Conservation (phyloP, 202 grass and related monocot genomes). For the Setaria viridis region DNA sequence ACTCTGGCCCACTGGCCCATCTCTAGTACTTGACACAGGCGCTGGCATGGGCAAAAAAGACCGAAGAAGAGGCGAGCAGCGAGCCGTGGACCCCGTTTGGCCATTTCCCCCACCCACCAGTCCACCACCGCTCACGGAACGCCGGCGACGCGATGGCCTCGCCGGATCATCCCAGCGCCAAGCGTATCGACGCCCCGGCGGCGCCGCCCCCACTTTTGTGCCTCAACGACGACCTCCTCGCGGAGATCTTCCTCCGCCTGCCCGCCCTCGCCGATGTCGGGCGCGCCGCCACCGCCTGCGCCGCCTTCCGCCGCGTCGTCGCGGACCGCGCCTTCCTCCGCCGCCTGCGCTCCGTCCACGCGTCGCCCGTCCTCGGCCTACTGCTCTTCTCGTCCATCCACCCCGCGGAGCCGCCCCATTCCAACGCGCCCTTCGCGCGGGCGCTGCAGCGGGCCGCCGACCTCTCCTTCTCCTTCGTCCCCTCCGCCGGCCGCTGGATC, state of each 20-base stretch:
- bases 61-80: too few species aligned
- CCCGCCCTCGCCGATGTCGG: not conserved
- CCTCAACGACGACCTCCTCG: constrained; percentile 27
- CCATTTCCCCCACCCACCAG: not conserved
- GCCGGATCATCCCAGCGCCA: not conserved
- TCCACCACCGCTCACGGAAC: not conserved
- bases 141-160: constrained; percentile 21
- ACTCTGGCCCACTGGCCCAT: too few species aligned
- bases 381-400: constrained; percentile 24
- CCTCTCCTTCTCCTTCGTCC: constrained; percentile 38
- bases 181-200: not conserved
- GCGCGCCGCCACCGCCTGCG: not conserved
- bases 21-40: too few species aligned
- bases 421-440: constrained; percentile 3
- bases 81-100: not conserved
- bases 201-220: not conserved
- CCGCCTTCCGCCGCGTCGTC: constrained; percentile 30
- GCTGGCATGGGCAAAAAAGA: too few species aligned
- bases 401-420: constrained; percentile 17
- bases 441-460: constrained; percentile 17
- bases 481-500: not conserved
- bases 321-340: constrained; percentile 24
- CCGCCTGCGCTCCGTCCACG: constrained; percentile 22
- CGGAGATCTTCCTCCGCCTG: constrained; percentile 25
- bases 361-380: constrained; percentile 6